Base-by-base conservation (phyloP, 805 yeast species). In the Candida glaebosa region DNA sequence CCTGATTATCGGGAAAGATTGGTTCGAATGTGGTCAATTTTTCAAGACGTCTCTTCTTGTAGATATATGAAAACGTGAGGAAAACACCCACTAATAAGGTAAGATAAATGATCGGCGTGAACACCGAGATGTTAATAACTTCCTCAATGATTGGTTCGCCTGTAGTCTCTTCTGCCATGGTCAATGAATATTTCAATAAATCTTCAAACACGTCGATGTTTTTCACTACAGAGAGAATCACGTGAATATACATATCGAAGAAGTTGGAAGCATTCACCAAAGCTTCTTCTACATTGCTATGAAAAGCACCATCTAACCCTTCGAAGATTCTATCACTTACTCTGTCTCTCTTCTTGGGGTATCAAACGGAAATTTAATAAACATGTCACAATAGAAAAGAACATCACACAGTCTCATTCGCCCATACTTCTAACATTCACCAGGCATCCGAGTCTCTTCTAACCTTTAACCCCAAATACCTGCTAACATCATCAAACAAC, bases 71-170 rank as follows among this genome's bases (percentile, higher is more conserved):
- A 58, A 90, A 90, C 5, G 81, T 65, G 24, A 81, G 65, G 44
- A 90, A 71, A 2, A 90, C 79, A 2, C 84, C 56, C 34, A 87
- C 57, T 47, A 90, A 61, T 22, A 88, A 76, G 3, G 76, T 81
- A 42, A 87, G 81, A 59, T 90, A 90, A 31, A 85, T 63, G 39
- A 90, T 57, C 16, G 96, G 96, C 5, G 93, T 85, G 43, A 56
- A 60, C 16, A 69, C 62, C 26, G 75, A 69, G 41, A 70, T 60
- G 50, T 56, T 55, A 41, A 68, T 54, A 46, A 35, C 38, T 10
- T 35, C 38, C 24, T 35, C 37, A 16, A 51, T 39, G 18, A 40
- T 34, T 4, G 52, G 41, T 33, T 51, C 50, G n/a, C 31, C 38
- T 14, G 19, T 22, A 9, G 30, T 24, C 24, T 35, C 31, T 5